Evolutionary conservation across 116 monocot genomes (phyloP).

Genomic region (Cymodocea nodosa): DNA sequence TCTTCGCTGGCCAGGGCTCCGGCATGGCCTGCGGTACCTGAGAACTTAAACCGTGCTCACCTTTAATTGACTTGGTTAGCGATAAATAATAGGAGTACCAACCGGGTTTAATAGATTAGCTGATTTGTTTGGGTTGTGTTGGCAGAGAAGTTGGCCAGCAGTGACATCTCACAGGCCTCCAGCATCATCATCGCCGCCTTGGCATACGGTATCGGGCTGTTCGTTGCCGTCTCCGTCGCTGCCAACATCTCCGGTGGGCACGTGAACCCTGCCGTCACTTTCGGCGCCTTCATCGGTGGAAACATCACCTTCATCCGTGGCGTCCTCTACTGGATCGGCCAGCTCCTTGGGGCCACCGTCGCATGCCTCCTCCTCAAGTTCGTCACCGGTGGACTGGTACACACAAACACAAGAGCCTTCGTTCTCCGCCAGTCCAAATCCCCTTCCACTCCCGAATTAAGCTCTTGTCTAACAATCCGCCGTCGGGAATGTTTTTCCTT

Average conservation of each 20-base stretch:
- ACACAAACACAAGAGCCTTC: too few species aligned
- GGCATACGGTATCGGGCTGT: too few species aligned
- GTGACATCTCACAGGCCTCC: conserved; percentile 7
- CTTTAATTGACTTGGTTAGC: too few species aligned
- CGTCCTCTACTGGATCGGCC: conserved; percentile 23
- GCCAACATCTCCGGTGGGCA: conserved; percentile 30
- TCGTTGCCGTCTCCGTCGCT: conserved; percentile 18
- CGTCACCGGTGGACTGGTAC: conserved; percentile 12
- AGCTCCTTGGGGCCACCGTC: conserved; percentile 21
- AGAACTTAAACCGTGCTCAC: too few species aligned
- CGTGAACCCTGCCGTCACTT: conserved; percentile 26
- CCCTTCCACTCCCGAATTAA: background rate
- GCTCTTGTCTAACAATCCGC: background rate
- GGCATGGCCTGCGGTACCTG: conserved; percentile 19
- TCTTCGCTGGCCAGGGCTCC: conserved; percentile 23
- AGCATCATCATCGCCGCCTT: conserved; percentile 5
- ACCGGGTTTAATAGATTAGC: too few species aligned
- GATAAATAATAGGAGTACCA: too few species aligned
- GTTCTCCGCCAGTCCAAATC: too few species aligned
- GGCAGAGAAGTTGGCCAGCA: conserved; percentile 13
- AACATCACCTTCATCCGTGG: conserved; percentile 21
- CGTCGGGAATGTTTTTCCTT: background rate
- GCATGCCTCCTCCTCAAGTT: conserved; percentile 22
- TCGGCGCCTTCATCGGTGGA: conserved; percentile 23
- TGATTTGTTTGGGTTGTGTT: background rate